phyloP scores from a whole-genome alignment of 1,284 basidiomycete species.

The Pseudozyma flocculosa region DNA sequence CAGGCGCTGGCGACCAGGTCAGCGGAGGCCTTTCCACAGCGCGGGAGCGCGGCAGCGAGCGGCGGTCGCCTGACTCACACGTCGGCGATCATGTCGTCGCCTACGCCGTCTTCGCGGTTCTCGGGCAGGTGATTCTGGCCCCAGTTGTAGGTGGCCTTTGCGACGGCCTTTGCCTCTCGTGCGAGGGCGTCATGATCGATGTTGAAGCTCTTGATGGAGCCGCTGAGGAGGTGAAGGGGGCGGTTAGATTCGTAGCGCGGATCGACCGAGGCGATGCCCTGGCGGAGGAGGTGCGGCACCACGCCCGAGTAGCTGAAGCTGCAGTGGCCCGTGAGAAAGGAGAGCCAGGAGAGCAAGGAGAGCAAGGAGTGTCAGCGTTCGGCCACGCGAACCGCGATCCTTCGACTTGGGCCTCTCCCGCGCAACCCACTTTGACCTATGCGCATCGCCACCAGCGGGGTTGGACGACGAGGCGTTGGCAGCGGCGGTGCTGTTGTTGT shows the following conservation, averaged over 20 bases:
- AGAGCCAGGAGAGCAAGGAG: too few relatives aligned
- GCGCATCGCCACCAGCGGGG: too few relatives aligned
- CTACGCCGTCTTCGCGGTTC: conserved; percentile 39
- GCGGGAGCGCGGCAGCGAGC: too few relatives aligned
- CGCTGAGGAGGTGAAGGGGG: conserved; percentile 39
- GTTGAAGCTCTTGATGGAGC: conserved; percentile 41
- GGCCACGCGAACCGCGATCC: too few relatives aligned
- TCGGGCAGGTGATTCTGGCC: conserved; percentile 42
- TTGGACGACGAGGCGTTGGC: conserved; percentile 3
- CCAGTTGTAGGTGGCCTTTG: conserved; percentile 43
- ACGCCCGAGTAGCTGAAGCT: conserved; percentile 41
- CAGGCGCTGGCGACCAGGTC: too few relatives aligned
- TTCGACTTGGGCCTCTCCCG: too few relatives aligned
- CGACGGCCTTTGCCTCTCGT: conserved; percentile 39
- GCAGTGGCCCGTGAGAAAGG: not conserved
- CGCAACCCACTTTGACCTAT: too few relatives aligned
- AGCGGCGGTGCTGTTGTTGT: conserved; percentile 3
- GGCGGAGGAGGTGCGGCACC: conserved; percentile 44
- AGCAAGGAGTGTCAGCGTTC: not conserved
- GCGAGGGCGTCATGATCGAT: conserved; percentile 46
- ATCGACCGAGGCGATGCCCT: conserved; percentile 44
- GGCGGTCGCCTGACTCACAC: conserved; percentile 2
- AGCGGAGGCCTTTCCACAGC: too few relatives aligned
- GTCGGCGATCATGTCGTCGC: conserved; percentile 41
- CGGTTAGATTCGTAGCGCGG: conserved; percentile 49